Evolutionary conservation across 1,284 basidiomycete species (phyloP).

Genomic region (Neotropicomus parvogracilis): DNA sequence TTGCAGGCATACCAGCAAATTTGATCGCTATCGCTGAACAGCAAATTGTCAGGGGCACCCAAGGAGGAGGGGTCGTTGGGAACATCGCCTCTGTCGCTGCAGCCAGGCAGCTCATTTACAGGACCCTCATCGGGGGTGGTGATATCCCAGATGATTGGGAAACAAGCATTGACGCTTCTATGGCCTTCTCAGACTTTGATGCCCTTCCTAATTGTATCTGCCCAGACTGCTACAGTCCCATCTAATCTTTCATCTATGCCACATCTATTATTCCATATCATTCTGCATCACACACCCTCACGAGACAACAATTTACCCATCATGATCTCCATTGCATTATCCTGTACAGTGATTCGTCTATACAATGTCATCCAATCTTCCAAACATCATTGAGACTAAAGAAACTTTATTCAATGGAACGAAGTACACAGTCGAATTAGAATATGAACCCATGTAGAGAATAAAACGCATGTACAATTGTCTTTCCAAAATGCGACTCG

Average conservation of each 20-base stretch:
- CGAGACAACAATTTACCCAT: background rate
- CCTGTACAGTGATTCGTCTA: background rate
- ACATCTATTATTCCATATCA: background rate
- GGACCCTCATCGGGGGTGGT: conserved; percentile 23
- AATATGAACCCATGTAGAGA: conserved; percentile 9
- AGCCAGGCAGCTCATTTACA: conserved; percentile 42
- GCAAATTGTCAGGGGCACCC: conserved; percentile 45
- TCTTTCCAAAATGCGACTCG: conserved; percentile 6
- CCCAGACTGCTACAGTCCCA: conserved; percentile 24
- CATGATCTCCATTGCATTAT: conserved; percentile 1
- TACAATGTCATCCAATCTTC: background rate
- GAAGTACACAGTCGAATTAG: conserved; percentile 15
- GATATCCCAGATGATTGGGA: conserved; percentile 36
- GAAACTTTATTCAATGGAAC: background rate
- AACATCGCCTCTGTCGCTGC: conserved; percentile 42
- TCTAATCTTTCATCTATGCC: conserved; percentile 11
- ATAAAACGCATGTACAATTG: conserved; percentile 5
- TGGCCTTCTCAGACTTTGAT: conserved; percentile 4
- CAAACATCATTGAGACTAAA: background rate
- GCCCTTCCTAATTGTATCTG: conserved; percentile 21
- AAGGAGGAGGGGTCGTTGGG: conserved; percentile 40
- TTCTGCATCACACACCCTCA: background rate
- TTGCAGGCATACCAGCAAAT: conserved; percentile 31
- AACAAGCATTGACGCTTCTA: conserved; percentile 21
- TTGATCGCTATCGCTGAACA: conserved; percentile 43